phyloP scores from a whole-genome alignment of 2,329 filamentous ascomycete species.

The Aureobasidium sp. region DNA sequence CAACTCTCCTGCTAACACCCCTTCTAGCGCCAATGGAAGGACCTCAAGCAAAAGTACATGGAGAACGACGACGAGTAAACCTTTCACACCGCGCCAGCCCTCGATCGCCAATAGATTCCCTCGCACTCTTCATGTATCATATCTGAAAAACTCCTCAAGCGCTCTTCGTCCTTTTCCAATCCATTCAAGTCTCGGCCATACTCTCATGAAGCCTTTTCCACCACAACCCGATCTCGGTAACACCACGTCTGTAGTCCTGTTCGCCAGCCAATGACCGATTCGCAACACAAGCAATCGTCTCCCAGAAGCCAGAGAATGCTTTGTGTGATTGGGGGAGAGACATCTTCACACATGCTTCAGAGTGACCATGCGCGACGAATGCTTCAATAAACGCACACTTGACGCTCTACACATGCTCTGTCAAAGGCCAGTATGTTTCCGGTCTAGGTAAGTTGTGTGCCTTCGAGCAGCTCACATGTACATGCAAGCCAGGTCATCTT shows the following conservation, averaged over 20 bases:
- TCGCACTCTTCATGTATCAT: conserved; percentile 12
- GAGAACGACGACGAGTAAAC: conserved; percentile 39
- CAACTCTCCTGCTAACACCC: conserved; percentile 20
- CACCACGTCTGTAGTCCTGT: neutral
- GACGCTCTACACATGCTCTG: too few species aligned
- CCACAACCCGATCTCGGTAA: neutral
- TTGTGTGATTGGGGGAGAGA: too few species aligned
- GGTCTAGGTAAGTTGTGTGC: too few species aligned
- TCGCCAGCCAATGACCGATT: neutral
- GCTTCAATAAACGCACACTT: too few species aligned
- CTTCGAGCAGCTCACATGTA: too few species aligned
- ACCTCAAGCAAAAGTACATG: conserved; percentile 87
- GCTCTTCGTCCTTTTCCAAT: neutral
- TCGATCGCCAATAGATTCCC: neutral
- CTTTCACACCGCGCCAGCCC: neutral
- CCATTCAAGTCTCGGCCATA: too few species aligned
- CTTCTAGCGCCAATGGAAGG: conserved; percentile 96
- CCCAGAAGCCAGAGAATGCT: too few species aligned
- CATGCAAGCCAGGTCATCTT: too few species aligned
- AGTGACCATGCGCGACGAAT: too few species aligned
- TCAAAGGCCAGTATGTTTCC: too few species aligned
- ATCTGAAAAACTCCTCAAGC: conserved; percentile 10
- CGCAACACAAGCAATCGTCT: neutral
- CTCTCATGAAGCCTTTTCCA: neutral
- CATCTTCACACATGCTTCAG: too few species aligned